phyloP scores from a whole-genome alignment of 1,284 basidiomycete genomes.

The Pisolithus thermaeus region DNA sequence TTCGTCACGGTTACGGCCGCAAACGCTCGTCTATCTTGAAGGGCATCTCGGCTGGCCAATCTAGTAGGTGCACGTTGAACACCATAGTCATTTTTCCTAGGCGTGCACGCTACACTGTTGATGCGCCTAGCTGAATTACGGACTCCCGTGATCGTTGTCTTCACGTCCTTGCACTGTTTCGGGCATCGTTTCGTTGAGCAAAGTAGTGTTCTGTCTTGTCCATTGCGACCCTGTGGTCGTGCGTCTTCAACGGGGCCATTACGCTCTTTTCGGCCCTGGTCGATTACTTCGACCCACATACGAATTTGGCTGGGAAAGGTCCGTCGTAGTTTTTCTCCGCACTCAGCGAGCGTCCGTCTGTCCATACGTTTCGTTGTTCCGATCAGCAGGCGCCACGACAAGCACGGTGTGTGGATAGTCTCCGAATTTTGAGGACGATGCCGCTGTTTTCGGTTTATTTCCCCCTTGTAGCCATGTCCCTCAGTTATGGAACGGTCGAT shows the following conservation, averaged over 20 bases:
- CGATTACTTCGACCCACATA: background rate
- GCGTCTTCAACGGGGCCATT: constrained; percentile 5
- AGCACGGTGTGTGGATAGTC: background rate
- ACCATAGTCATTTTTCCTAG: constrained; percentile 9
- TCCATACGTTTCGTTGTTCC: background rate
- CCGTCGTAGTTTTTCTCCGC: background rate
- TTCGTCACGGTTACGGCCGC: background rate
- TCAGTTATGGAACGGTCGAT: background rate
- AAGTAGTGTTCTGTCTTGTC: constrained; percentile 9
- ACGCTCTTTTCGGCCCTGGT: background rate
- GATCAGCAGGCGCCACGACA: background rate
- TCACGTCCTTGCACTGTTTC: constrained; percentile 2
- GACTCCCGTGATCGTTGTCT: constrained; percentile 11
- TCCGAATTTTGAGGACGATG: too few relatives aligned
- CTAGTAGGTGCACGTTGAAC: constrained; percentile 4
- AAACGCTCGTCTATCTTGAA: constrained; percentile 10
- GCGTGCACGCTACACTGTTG: constrained; percentile 24
- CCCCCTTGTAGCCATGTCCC: background rate
- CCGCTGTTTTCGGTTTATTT: background rate
- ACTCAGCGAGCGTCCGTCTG: background rate
- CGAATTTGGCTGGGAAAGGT: background rate
- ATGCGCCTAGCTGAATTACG: constrained; percentile 29
- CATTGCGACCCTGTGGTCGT: constrained; percentile 9
- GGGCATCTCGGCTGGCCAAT: constrained; percentile 5
- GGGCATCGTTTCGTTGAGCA: background rate